Percentiles rank a stretch among this genome's conserved stretches.
phyloP scores from a whole-genome alignment of 371 early-diverging fungal genomes.

The Homolaphlyctis polyrhiza region DNA sequence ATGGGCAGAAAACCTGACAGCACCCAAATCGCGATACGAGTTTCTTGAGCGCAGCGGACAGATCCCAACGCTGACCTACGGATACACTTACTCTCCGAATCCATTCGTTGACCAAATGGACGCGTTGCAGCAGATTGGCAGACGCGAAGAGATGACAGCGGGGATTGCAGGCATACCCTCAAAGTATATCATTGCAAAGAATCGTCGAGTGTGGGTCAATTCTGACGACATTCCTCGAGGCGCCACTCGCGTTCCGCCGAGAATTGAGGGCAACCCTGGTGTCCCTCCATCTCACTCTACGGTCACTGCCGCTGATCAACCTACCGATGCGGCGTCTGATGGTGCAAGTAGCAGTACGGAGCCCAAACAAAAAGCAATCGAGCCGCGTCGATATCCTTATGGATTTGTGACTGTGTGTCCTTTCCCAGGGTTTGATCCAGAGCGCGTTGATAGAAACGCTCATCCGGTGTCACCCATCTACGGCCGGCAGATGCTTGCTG shows the following conservation, averaged over 20 bases:
- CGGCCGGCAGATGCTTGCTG: conserved; percentile 12
- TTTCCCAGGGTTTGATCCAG: conserved; percentile 46
- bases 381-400: conserved; percentile 17
- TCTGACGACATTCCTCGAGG: conserved; percentile 15
- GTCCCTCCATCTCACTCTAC: too few species aligned
- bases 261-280: too few species aligned
- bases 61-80: conserved; percentile 38
- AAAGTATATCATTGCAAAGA: neutral
- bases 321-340: neutral
- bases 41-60: conserved; percentile 36
- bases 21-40: conserved; percentile 34
- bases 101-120: conserved; percentile 21
- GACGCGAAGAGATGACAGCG: conserved; percentile 1
- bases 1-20: conserved; percentile 34
- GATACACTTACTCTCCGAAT: conserved; percentile 38
- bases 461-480: conserved; percentile 34
- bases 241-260: conserved; percentile 14
- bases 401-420: conserved; percentile 38
- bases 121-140: neutral
- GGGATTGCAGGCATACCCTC: neutral
- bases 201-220: neutral
- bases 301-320: too few species aligned
- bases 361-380: too few species aligned
- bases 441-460: conserved; percentile 24
- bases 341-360: too few species aligned